Evolutionary conservation across 2,329 filamentous ascomycete species (phyloP).

Genomic region (Calonectria hongkongensis): DNA sequence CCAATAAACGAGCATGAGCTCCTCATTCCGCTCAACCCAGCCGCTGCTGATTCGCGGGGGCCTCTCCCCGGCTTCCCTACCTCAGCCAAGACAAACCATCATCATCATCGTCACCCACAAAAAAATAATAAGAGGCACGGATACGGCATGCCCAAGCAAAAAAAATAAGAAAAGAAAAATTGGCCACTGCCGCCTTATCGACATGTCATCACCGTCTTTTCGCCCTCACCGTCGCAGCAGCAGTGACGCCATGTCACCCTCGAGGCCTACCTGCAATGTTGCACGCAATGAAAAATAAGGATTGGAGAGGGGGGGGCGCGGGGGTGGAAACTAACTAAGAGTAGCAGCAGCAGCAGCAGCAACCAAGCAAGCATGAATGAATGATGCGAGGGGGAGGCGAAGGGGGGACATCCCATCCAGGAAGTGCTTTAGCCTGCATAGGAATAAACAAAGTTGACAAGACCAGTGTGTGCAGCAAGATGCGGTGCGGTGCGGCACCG

Average conservation of each 20-base stretch:
- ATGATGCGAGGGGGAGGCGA: not conserved
- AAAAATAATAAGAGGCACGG: not conserved
- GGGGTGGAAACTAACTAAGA: too few relatives aligned
- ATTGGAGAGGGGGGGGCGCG: not conserved
- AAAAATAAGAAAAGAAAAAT: not conserved
- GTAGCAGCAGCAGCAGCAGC: too few relatives aligned
- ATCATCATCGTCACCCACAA: not conserved
- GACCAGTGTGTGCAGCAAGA: conserved; percentile 16
- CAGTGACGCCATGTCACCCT: conserved; percentile 22
- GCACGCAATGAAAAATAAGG: conserved; percentile 7
- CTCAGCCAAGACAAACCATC: not conserved
- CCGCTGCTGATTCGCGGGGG: too few relatives aligned
- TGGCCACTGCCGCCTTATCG: conserved; percentile 11
- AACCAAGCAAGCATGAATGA: too few relatives aligned
- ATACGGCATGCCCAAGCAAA: too few relatives aligned
- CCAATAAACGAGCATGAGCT: too few relatives aligned
- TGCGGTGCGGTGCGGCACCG: conserved; percentile 20
- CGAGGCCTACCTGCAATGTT: conserved; percentile 12
- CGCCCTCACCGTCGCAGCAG: conserved; percentile 17
- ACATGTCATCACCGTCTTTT: conserved; percentile 18
- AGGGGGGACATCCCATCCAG: not conserved
- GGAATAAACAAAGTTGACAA: conserved; percentile 23
- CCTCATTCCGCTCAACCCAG: too few relatives aligned
- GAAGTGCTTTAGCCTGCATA: not conserved
- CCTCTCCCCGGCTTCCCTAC: too few relatives aligned